These are phyloP conservation scores for Irpex lacteus DNA, from an alignment of 1,284 basidiomycete species.

Conservation along the genomic window DNA sequence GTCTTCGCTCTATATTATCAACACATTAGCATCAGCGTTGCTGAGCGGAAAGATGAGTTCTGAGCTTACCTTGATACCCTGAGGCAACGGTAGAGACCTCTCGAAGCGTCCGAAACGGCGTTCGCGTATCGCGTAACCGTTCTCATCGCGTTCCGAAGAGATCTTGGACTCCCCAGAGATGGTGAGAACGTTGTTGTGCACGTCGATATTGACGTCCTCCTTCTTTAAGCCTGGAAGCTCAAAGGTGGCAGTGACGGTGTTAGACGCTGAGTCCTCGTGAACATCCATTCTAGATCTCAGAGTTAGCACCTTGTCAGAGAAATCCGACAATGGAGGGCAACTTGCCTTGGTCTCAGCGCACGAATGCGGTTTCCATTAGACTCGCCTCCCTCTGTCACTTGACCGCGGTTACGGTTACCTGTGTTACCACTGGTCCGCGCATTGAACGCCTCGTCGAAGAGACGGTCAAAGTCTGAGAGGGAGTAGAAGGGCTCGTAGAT, in stretches of 20 bases:
- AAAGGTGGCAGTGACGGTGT: constrained; percentile 42
- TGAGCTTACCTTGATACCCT: constrained; percentile 38
- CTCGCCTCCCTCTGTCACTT: not conserved
- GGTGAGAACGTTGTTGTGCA: constrained; percentile 39
- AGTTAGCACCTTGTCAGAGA: not conserved
- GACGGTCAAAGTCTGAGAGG: constrained; percentile 11
- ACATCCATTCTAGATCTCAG: constrained; percentile 40
- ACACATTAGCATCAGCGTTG: not conserved
- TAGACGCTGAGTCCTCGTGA: constrained; percentile 38
- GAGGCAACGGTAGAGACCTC: constrained; percentile 40
- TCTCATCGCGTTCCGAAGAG: constrained; percentile 30
- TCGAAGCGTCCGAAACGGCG: constrained; percentile 41
- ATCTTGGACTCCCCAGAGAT: constrained; percentile 38
- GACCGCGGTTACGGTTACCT: not conserved
- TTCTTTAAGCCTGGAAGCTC: constrained; percentile 46
- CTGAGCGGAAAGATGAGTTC: not conserved
- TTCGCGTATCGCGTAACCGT: constrained; percentile 44
- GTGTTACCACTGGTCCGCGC: not conserved
- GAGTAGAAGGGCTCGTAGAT: constrained; percentile 13
- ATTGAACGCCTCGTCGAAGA: constrained; percentile 11
- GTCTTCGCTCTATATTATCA: constrained; percentile 28
- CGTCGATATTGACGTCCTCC: constrained; percentile 39
- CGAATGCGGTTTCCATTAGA: not conserved
- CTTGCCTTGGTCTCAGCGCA: constrained; percentile 10
- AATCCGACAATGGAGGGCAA: not conserved